Base-by-base conservation (phyloP, 768 basidiomycete species). In the Piloderma croceum region DNA sequence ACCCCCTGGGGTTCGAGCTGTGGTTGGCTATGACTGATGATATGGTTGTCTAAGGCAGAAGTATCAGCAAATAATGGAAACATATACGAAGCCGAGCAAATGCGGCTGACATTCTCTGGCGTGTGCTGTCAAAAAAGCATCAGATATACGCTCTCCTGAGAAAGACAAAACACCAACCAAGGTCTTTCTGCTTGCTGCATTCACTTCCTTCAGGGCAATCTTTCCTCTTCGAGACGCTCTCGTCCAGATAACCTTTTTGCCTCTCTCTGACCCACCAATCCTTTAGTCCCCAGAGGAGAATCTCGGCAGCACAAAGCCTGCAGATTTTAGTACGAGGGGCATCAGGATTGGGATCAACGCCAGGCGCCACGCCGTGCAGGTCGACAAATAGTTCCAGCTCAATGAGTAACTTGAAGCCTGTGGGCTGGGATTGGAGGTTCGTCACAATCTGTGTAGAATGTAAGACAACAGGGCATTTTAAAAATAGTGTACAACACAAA, bases 231-330 rank as follows among this genome's bases (percentile, higher is more conserved):
- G 70, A 56, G n/a, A 85, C 57, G 32, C 54, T 56, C 34, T 70
- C 70, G 31, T 79, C 79, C 38, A 83, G 57, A 47, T 75, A 71
- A 12, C 81, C 86, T 51, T 79, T 83, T 61, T 68, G 71, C 21
- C 87, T 74, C 59, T 90, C 86, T 36, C 81, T 67, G 24, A 89
- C 63, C 86, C 88, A 90, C 87, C 87, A 90, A 27, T 81, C 84
- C 45, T 71, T 77, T 32, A 90, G 53, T 9, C 87, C 87, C 68
- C 78, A 85, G 3, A 89, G 64, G 13, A 90, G 65, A 2, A 88
- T 72, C 56, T 89, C 85, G 0, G 78, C 69, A 2, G 88, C 83
- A 54, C 87, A 90, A 31, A 76, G 60, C 46, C 87, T 67, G 54
- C 87, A 90, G 31, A 81, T 76, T 35, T 67, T 72, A 34, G 58